Evolutionary conservation across 2,329 filamentous ascomycete species (phyloP).

Genomic region (Ophiostoma tasmaniense): DNA sequence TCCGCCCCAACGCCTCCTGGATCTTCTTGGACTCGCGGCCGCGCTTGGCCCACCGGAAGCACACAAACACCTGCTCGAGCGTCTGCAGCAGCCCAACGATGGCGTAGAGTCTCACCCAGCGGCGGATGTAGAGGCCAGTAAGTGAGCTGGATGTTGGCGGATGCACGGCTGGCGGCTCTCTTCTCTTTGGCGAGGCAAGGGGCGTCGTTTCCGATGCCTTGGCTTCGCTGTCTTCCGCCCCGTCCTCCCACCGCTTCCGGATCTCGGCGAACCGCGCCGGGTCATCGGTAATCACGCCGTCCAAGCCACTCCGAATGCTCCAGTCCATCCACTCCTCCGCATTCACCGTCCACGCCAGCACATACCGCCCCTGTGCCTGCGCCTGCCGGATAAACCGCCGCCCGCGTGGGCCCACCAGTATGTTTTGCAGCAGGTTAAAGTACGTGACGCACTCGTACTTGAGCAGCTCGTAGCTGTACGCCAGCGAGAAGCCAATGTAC

Average conservation of each 20-base stretch:
- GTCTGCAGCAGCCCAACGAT: constrained; percentile 14
- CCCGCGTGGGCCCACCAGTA: constrained; percentile 62
- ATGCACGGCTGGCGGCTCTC: constrained; percentile 4
- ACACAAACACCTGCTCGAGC: constrained; percentile 12
- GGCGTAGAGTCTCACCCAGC: constrained; percentile 19
- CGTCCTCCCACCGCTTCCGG: constrained; percentile 30
- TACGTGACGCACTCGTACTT: constrained; percentile 47
- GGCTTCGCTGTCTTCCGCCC: neutral
- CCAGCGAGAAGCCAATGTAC: constrained; percentile 59
- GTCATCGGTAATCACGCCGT: constrained; percentile 83
- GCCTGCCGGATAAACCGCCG: constrained; percentile 56
- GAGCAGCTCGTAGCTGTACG: constrained; percentile 65
- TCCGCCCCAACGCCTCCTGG: constrained; percentile 14
- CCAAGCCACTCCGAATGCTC: constrained; percentile 56
- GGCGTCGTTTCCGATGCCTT: constrained; percentile 2
- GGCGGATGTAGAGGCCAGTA: constrained; percentile 19
- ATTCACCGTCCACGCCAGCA: constrained; percentile 87
- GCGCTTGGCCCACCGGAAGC: constrained; percentile 9
- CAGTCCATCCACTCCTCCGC: constrained; percentile 70
- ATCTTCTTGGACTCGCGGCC: constrained; percentile 17
- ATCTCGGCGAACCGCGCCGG: constrained; percentile 59
- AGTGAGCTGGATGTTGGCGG: constrained; percentile 10
- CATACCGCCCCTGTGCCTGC: constrained; percentile 44
- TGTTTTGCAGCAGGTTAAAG: constrained; percentile 68
- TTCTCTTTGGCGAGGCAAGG: neutral